phyloP scores from a whole-genome alignment of 331 rosid genomes.

The Quercus phellos region DNA sequence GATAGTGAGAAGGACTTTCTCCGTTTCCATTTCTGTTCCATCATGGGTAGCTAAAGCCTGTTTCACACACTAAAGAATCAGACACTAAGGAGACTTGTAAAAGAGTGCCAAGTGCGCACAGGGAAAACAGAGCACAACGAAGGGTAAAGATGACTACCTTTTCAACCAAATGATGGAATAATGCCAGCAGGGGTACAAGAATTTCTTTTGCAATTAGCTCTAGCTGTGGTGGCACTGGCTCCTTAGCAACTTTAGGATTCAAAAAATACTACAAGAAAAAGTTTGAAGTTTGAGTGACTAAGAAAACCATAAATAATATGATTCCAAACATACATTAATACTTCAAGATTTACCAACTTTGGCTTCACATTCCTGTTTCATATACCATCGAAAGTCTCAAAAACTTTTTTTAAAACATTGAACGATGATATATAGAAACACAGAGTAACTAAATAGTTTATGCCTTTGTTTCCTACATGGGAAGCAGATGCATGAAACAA shows the following conservation, averaged over 20 bases:
- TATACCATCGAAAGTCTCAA: not conserved
- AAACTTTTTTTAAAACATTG: not conserved
- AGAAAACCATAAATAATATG: slow-evolving; percentile 1
- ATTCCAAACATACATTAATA: not conserved
- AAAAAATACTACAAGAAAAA: slow-evolving; percentile 56
- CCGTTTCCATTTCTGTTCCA: slow-evolving; percentile 39
- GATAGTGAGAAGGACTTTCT: slow-evolving; percentile 54
- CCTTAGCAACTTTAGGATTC: slow-evolving; percentile 66
- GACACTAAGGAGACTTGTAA: slow-evolving; percentile 6
- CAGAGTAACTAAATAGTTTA: slow-evolving; percentile 1
- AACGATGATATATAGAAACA: not conserved
- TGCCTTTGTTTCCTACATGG: not conserved
- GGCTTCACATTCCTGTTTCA: not conserved
- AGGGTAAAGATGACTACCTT: slow-evolving; percentile 33
- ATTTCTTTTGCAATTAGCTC: slow-evolving; percentile 60
- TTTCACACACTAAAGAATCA: slow-evolving; percentile 25
- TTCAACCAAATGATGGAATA: slow-evolving; percentile 57
- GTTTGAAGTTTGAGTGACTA: slow-evolving; percentile 4
- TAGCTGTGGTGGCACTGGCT: slow-evolving; percentile 66
- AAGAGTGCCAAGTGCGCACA: not conserved
- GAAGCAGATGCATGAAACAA: not conserved
- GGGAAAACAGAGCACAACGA: not conserved
- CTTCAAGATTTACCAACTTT: not conserved
- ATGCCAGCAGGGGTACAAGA: slow-evolving; percentile 55
- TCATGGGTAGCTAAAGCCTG: slow-evolving; percentile 48